These are phyloP conservation scores for Diutina mesorugosa DNA, from an alignment of 1,139 yeast species.

Conservation along the genomic window DNA sequence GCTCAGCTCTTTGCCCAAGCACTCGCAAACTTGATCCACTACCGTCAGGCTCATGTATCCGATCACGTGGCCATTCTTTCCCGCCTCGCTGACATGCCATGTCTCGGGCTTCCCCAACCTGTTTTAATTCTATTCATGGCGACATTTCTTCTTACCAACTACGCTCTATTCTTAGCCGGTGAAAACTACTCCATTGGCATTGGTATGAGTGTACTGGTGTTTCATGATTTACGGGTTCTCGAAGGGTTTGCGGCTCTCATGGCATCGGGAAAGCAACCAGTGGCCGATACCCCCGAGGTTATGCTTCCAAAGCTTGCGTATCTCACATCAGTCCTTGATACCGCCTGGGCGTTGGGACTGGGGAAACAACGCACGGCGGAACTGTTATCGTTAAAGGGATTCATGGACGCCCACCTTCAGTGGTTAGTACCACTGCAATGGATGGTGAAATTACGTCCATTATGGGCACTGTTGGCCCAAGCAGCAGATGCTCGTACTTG, in stretches of 20 bases:
- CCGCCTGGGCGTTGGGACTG: conserved; percentile 40
- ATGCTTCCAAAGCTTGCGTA: conserved; percentile 38
- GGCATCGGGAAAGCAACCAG: conserved; percentile 22
- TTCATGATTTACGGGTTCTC: conserved; percentile 45
- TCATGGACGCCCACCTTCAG: conserved; percentile 6
- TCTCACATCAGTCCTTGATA: conserved; percentile 38
- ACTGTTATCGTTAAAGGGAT: conserved; percentile 9
- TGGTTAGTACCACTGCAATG: background rate
- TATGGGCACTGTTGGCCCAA: background rate
- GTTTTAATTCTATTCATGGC: conserved; percentile 28
- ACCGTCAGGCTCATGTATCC: conserved; percentile 24
- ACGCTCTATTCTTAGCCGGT: conserved; percentile 43
- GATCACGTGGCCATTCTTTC: conserved; percentile 30
- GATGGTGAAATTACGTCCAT: background rate
- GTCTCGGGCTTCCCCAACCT: conserved; percentile 14
- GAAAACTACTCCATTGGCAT: conserved; percentile 44
- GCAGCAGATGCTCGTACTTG: background rate
- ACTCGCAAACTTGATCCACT: conserved; percentile 32
- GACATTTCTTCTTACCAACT: conserved; percentile 40
- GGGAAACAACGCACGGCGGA: conserved; percentile 33
- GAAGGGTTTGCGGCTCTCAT: conserved; percentile 12
- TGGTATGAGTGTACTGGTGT: conserved; percentile 38
- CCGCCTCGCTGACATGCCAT: conserved; percentile 18
- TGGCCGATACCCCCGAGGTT: conserved; percentile 6
- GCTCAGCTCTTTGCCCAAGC: conserved; percentile 39